Conservation (phyloP, 805 yeast species). For the Yarrowia bubula region DNA sequence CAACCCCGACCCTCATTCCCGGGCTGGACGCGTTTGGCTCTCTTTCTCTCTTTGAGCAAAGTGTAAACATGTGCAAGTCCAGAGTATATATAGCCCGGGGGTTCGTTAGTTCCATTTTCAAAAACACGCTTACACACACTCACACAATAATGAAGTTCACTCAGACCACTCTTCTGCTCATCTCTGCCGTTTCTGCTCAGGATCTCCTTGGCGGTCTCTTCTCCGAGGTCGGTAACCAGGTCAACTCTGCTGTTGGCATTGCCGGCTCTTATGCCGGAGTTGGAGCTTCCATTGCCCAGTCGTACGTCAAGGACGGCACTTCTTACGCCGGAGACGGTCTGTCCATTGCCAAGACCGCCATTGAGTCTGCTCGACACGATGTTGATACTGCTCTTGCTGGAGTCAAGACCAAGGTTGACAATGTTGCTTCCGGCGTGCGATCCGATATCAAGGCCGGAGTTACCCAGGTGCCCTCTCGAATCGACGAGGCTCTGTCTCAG, state of each 20-base stretch:
- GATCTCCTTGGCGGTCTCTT: slow-evolving; percentile 19
- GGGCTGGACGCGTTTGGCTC: slow-evolving; percentile 24
- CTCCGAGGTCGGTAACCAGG: slow-evolving; percentile 17
- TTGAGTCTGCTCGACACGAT: slow-evolving; percentile 23
- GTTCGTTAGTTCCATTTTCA: not conserved
- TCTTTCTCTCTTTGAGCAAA: slow-evolving; percentile 6
- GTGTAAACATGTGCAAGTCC: slow-evolving; percentile 5
- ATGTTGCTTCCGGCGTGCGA: slow-evolving; percentile 11
- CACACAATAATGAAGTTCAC: slow-evolving; percentile 21
- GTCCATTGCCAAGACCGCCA: slow-evolving; percentile 26
- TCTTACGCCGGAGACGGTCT: slow-evolving; percentile 24
- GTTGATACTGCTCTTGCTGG: slow-evolving; percentile 8
- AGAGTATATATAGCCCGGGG: slow-evolving; percentile 18
- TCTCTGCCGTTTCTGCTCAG: slow-evolving; percentile 7
- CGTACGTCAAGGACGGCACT: slow-evolving; percentile 26
- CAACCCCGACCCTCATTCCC: not conserved
- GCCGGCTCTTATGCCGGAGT: slow-evolving; percentile 18
- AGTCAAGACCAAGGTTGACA: slow-evolving; percentile 3
- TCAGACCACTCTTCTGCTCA: not conserved
- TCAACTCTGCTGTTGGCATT: slow-evolving; percentile 16
- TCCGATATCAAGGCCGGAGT: slow-evolving; percentile 22
- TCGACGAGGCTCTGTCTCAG: slow-evolving; percentile 18
- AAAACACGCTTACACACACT: not conserved
- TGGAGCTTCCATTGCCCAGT: slow-evolving; percentile 23
- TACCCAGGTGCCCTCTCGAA: slow-evolving; percentile 21